These are phyloP conservation scores for Euclidium syriacum DNA, from an alignment of 345 rosid species.

Conservation along the genomic window DNA sequence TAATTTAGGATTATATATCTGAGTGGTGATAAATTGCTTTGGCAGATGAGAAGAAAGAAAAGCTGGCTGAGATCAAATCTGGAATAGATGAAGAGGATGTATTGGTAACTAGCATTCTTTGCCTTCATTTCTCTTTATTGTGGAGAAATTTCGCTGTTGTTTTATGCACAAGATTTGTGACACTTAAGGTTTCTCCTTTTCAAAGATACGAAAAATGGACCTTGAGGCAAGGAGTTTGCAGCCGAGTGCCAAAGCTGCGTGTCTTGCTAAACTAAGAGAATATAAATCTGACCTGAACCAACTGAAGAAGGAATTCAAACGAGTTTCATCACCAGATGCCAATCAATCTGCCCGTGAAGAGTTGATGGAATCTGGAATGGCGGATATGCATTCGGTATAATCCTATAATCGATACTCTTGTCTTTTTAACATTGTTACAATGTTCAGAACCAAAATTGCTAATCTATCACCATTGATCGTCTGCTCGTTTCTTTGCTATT, in stretches of 20 bases:
- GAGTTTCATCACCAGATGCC: conserved; percentile 42
- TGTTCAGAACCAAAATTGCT: background rate
- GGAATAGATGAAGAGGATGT: conserved; percentile 77
- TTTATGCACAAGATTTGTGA: background rate
- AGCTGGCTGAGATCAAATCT: conserved; percentile 52
- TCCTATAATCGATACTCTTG: background rate
- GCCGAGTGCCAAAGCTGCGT: conserved; percentile 63
- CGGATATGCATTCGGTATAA: conserved; percentile 44
- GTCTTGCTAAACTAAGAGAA: conserved; percentile 79
- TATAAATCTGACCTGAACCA: conserved; percentile 75
- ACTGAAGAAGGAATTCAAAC: conserved; percentile 69
- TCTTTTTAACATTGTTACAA: background rate
- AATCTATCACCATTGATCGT: background rate
- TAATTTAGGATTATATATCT: too few relatives aligned
- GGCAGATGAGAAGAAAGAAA: conserved; percentile 54
- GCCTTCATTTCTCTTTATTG: background rate
- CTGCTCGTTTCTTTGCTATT: background rate
- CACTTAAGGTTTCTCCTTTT: background rate
- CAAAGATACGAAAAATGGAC: conserved; percentile 79
- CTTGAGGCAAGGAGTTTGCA: conserved; percentile 84
- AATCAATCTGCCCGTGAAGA: conserved; percentile 49
- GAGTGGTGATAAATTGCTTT: background rate
- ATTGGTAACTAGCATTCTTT: conserved; percentile 38
- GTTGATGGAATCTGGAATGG: conserved; percentile 53
- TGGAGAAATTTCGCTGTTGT: background rate